Evolutionary conservation across 2,329 filamentous ascomycete species (phyloP).

Genomic region (Blastomyces parvus): DNA sequence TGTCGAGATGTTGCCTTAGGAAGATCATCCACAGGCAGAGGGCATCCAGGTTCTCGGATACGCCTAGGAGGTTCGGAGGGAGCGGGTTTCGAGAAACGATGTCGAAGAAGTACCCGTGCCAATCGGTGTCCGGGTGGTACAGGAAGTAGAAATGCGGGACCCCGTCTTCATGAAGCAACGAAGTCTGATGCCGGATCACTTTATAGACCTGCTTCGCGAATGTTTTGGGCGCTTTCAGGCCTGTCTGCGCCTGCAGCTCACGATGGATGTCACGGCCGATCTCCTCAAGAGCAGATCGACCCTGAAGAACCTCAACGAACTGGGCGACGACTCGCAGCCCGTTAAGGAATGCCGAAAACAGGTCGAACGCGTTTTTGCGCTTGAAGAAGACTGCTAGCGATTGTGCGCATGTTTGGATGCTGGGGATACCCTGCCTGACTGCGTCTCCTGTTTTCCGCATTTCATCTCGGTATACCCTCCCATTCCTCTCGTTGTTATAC

Average conservation of each 20-base stretch:
- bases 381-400: neutral
- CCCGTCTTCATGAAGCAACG: neutral
- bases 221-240: neutral
- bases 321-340: neutral
- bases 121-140: neutral
- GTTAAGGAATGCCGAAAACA: neutral
- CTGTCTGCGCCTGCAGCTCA: neutral
- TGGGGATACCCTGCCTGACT: neutral
- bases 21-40: slow-evolving; percentile 2
- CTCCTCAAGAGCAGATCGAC: neutral
- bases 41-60: neutral
- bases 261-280: neutral
- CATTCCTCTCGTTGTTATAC: neutral
- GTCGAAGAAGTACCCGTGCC: slow-evolving; percentile 1
- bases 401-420: neutral
- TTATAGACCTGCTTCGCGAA: neutral
- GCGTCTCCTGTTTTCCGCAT: neutral
- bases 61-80: neutral
- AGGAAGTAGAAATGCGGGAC: slow-evolving; percentile 1
- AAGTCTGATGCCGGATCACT: neutral
- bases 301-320: slow-evolving; percentile 1
- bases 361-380: neutral
- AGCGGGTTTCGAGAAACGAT: neutral
- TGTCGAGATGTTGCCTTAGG: neutral
- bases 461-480: neutral